These are phyloP conservation scores for Corynascus novoguineensis DNA, from an alignment of 495 filamentous ascomycete genomes.

Conservation along the genomic window DNA sequence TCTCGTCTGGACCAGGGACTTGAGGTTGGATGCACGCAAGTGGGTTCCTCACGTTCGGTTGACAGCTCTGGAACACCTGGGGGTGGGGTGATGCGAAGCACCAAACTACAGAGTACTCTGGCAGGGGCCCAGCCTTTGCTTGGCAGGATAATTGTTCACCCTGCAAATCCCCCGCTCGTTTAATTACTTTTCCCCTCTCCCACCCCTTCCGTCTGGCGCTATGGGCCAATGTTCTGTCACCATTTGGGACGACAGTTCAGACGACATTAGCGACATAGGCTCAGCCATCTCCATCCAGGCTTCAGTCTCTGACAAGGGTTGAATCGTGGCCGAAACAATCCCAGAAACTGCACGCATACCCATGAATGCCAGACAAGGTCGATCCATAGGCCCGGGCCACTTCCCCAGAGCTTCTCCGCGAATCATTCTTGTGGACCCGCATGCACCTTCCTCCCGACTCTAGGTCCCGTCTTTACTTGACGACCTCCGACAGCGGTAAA, in stretches of 20 bases:
- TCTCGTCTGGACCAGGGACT: neutral
- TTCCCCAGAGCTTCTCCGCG: slow-evolving; percentile 5
- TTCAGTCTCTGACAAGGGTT: neutral
- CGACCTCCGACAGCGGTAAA: neutral
- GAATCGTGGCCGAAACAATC: neutral
- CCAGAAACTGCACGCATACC: neutral
- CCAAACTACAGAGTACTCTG: no score
- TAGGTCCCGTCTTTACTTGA: neutral
- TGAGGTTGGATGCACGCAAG: neutral
- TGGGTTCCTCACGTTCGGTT: neutral
- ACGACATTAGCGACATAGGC: neutral
- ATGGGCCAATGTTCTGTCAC: neutral
- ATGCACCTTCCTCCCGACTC: neutral
- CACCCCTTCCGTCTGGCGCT: neutral
- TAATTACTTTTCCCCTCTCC: slow-evolving; percentile 3
- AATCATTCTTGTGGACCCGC: neutral
- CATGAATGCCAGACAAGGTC: neutral
- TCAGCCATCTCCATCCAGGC: neutral
- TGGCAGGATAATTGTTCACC: slow-evolving; percentile 27
- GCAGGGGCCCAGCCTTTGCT: no score
- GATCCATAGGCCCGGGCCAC: neutral
- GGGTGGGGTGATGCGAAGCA: neutral
- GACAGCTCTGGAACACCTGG: neutral
- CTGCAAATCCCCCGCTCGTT: slow-evolving; percentile 3
- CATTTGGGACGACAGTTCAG: neutral